These are phyloP conservation scores for Senecio squalidus DNA, from an alignment of 140 eudicot genomes.

Conservation along the genomic window DNA sequence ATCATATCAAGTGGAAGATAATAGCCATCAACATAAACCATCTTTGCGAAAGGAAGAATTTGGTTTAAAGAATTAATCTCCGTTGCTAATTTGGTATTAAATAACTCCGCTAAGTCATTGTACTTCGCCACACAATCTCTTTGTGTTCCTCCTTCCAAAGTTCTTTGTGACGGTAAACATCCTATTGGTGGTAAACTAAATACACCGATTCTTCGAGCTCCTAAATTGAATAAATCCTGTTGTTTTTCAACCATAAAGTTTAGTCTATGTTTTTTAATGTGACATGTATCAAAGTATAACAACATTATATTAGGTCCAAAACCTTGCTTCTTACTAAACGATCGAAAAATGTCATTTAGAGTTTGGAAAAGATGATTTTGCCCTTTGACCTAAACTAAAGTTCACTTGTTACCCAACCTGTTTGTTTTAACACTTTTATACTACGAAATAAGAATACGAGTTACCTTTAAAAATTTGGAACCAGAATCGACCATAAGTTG, in stretches of 20 bases:
- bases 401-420: no score
- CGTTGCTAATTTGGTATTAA: constrained; percentile 37
- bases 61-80: constrained; percentile 21
- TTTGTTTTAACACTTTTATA: no score
- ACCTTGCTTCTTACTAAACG: background rate
- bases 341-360: background rate
- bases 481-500: constrained; percentile 45
- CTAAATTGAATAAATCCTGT: constrained; percentile 52
- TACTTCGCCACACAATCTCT: constrained; percentile 35
- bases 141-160: constrained; percentile 39
- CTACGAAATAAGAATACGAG: no score
- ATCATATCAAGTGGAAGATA: constrained; percentile 36
- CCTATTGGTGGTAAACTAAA: constrained; percentile 55
- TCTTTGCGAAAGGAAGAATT: constrained; percentile 29
- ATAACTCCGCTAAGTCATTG: constrained; percentile 39
- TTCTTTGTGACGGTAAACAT: constrained; percentile 66
- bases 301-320: background rate
- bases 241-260: background rate
- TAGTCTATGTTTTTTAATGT: background rate
- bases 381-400: background rate
- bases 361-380: background rate
- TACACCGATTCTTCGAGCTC: constrained; percentile 50
- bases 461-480: constrained; percentile 39
- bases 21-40: constrained; percentile 48
- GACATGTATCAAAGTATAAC: background rate